Evolutionary conservation across 2,329 filamentous ascomycete genomes (phyloP), one percentile per base, ranked within the genome.

Genomic region (Cercospora janseana): DNA sequence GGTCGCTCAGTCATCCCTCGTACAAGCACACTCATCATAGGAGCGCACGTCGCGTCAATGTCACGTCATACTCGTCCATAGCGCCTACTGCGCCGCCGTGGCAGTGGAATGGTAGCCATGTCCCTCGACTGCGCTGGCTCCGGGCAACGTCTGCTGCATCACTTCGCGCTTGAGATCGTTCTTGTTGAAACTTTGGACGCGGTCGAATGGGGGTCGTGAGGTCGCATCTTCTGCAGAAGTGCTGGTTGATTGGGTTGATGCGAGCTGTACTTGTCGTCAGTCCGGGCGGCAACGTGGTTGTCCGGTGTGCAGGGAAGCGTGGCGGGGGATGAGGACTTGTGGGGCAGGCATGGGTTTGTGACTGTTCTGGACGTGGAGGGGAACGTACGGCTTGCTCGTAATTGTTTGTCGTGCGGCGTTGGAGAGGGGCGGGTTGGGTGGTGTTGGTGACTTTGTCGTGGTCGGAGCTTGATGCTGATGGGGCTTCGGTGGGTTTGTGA

Each of bases 151-250:
- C 35, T 56, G 48, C 56, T 64, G 62, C 55, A 64, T 63, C 40
- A 57, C 46, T 18, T 58, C 52, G 6, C 66, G 56, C 57, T 64
- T 66, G 55, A 58, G 53, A 43, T 69, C 65, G 10, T 53, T 50
- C 55, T 55, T 52, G 40, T 59, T 63, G 57, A 60, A 68, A 46
- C 63, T 66, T 48, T 61, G 63, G 48, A 59, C 50, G 24, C 62
- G 54, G 21, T 59, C 56, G 20, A 64, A 27, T 21, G 51, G 55
- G 31, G 61, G 57, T 42, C 57, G 54, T 53, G 54, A n/a, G 35
- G 21, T 31, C 20, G 5, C 12, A 18, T 18, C 6, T 20, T 23
- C 41, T 21, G 41, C 7, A 29, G 26, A 18, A 20, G 41, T 13
- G 15, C 26, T 6, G 18, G 23, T 16, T n/a, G 29, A 20, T 26